Evolutionary conservation across 2,329 filamentous ascomycete species (phyloP).

Genomic region (Fusarium incarnatum): DNA sequence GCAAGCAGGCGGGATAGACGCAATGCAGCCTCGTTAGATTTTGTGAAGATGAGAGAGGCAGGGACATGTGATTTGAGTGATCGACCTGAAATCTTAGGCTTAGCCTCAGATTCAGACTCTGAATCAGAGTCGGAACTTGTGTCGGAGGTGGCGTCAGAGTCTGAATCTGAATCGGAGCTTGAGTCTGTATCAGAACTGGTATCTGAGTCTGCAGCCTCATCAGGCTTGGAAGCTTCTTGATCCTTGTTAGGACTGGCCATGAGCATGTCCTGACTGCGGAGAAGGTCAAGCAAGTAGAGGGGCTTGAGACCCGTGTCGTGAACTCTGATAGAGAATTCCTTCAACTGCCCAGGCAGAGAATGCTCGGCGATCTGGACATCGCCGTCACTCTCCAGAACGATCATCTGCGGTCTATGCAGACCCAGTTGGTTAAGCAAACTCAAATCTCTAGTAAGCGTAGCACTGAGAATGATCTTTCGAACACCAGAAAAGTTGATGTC

Average conservation of each 20-base stretch:
- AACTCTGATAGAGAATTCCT: constrained; percentile 75
- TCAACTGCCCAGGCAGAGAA: constrained; percentile 70
- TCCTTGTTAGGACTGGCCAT: constrained; percentile 28
- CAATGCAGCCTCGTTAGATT: constrained; percentile 88
- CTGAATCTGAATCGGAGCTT: constrained; percentile 50
- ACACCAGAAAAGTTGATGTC: constrained; percentile 66
- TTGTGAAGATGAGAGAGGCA: constrained; percentile 84
- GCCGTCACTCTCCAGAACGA: constrained; percentile 74
- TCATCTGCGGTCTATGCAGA: constrained; percentile 77
- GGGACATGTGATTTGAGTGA: constrained; percentile 49
- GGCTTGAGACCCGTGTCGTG: constrained; percentile 80
- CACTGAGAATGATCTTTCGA: constrained; percentile 87
- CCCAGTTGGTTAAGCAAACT: constrained; percentile 80
- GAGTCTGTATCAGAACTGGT: constrained; percentile 40
- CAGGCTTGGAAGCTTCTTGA: constrained; percentile 24
- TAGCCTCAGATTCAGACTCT: constrained; percentile 46
- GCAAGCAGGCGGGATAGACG: constrained; percentile 84
- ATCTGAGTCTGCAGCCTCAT: constrained; percentile 54
- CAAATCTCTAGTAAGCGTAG: constrained; percentile 90
- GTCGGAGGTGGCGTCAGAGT: constrained; percentile 42
- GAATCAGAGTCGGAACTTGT: constrained; percentile 48
- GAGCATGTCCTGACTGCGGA: constrained; percentile 67
- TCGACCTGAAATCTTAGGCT: constrained; percentile 20
- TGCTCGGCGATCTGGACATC: constrained; percentile 60
- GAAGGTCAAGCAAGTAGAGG: constrained; percentile 82